Evolutionary conservation across 768 basidiomycete species (phyloP).

Genomic region (Termitomyces sp.): DNA sequence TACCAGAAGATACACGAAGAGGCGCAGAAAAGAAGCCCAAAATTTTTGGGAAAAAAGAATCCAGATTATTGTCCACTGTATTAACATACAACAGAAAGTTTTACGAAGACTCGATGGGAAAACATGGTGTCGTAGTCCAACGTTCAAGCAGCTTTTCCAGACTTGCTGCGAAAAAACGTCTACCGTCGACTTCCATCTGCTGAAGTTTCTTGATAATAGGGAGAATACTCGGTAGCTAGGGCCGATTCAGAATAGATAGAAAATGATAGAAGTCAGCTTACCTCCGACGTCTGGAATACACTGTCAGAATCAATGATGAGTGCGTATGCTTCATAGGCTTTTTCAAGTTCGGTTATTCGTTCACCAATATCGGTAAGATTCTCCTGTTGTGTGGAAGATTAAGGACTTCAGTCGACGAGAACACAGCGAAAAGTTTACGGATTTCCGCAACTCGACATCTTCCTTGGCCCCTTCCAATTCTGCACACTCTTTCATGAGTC

Average conservation of each 20-base stretch:
- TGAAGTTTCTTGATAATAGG: slow-evolving; percentile 13
- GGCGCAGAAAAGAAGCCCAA: neutral
- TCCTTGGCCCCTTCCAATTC: neutral
- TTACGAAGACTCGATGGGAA: slow-evolving; percentile 5
- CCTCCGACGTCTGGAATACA: slow-evolving; percentile 7
- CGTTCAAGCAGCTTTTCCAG: slow-evolving; percentile 11
- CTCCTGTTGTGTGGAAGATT: neutral
- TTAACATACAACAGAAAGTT: neutral
- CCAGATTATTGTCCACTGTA: neutral
- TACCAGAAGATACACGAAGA: too few relatives aligned
- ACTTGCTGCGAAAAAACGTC: slow-evolving; percentile 14
- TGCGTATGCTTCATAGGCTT: slow-evolving; percentile 13
- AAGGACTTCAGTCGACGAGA: neutral
- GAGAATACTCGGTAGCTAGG: slow-evolving; percentile 22
- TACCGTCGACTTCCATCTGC: slow-evolving; percentile 15
- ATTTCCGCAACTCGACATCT: neutral
- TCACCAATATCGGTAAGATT: neutral
- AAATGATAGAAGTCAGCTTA: neutral
- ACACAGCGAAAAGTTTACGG: neutral
- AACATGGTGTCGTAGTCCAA: slow-evolving; percentile 15
- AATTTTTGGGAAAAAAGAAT: neutral
- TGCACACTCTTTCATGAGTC: slow-evolving; percentile 1
- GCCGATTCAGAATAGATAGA: neutral
- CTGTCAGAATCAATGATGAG: slow-evolving; percentile 3
- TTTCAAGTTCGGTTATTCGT: slow-evolving; percentile 13